Evolutionary conservation across 768 basidiomycete genomes (phyloP).

Genomic region (Butyriboletus loyo): DNA sequence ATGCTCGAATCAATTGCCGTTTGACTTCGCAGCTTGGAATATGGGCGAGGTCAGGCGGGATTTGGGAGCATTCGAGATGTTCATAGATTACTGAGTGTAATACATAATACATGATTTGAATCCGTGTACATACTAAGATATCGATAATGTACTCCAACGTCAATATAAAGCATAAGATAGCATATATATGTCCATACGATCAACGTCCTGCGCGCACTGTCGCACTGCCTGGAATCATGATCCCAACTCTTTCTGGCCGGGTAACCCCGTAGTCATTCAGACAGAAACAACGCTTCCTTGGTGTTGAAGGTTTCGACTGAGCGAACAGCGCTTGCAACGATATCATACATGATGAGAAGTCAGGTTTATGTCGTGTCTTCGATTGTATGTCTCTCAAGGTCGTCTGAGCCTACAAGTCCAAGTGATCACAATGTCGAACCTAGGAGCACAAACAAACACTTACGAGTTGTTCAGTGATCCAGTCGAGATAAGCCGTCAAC

Average conservation of each 20-base stretch:
- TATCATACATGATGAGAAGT: constrained; percentile 15
- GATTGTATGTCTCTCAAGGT: constrained; percentile 13
- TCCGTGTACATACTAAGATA: constrained; percentile 11
- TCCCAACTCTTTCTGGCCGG: constrained; percentile 10
- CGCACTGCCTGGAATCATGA: constrained; percentile 21
- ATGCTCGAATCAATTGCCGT: not conserved
- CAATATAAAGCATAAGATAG: constrained; percentile 5
- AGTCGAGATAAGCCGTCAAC: constrained; percentile 27
- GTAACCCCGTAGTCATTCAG: not conserved
- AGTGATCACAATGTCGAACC: not conserved
- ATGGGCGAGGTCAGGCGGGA: not conserved
- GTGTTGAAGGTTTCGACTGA: constrained; percentile 6
- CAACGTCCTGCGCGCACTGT: constrained; percentile 17
- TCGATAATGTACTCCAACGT: constrained; percentile 10
- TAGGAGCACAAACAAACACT: not conserved
- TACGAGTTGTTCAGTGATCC: constrained; percentile 27
- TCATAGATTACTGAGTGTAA: not conserved
- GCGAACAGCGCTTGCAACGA: constrained; percentile 23
- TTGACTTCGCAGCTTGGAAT: not conserved
- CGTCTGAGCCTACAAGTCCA: constrained; percentile 15
- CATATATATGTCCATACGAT: constrained; percentile 12
- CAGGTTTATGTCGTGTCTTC: constrained; percentile 1
- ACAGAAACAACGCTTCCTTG: constrained; percentile 12
- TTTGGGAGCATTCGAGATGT: not conserved
- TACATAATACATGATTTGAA: constrained; percentile 8